These are phyloP conservation scores for Botryosphaeria dothidea DNA, from an alignment of 2,329 filamentous ascomycete genomes.

Conservation along the genomic window DNA sequence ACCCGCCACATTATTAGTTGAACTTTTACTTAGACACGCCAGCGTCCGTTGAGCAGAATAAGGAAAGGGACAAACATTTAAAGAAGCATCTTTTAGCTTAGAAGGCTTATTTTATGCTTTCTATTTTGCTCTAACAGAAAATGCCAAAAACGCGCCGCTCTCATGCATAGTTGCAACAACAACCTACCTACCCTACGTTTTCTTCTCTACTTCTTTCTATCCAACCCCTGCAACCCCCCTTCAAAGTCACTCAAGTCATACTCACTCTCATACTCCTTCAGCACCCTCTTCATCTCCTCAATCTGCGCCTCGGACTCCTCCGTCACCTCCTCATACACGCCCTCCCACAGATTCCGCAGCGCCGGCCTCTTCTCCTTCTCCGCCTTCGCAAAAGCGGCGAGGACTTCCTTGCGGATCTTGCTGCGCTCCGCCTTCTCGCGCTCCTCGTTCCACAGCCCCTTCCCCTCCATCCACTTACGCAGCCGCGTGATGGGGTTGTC, in stretches of 20 bases:
- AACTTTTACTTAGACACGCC: too few relatives aligned
- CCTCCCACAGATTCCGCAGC: slow-evolving; percentile 74
- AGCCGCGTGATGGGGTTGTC: slow-evolving; percentile 86
- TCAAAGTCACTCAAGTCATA: slow-evolving; percentile 82
- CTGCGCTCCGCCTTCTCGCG: slow-evolving; percentile 74
- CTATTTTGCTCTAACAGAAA: too few relatives aligned
- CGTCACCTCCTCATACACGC: slow-evolving; percentile 86
- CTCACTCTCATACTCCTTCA: slow-evolving; percentile 86
- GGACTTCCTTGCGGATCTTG: slow-evolving; percentile 68
- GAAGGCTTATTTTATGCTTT: too few relatives aligned
- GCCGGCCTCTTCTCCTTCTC: slow-evolving; percentile 79
- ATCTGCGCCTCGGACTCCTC: slow-evolving; percentile 77
- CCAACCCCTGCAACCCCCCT: slow-evolving; percentile 67
- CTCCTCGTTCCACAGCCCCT: slow-evolving; percentile 80
- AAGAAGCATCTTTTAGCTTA: too few relatives aligned
- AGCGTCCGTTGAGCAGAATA: too few relatives aligned
- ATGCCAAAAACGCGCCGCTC: neutral
- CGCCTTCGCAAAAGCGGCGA: slow-evolving; percentile 81
- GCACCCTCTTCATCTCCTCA: slow-evolving; percentile 69
- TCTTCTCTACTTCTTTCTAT: slow-evolving; percentile 23
- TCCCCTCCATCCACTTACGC: slow-evolving; percentile 86
- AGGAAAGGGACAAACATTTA: too few relatives aligned
- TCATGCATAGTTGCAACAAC: neutral
- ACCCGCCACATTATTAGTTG: too few relatives aligned
- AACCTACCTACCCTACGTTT: neutral